Base-by-base conservation (phyloP, 2,329 filamentous ascomycete species). In the Mycocentrospora acerina region DNA sequence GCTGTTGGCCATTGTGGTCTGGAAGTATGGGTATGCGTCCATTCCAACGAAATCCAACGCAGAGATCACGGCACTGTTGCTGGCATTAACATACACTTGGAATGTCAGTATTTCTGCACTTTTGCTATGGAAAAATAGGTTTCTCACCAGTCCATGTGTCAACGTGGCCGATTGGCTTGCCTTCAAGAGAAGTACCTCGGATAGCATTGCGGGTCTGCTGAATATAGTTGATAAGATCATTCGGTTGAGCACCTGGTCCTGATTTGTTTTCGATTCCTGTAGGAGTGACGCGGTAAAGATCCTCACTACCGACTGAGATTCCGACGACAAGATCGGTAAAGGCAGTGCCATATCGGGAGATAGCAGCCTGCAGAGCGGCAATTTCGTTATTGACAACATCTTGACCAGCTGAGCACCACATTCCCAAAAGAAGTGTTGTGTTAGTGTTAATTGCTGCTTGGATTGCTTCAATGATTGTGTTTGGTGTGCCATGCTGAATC, bases 131-230 rank as follows among this genome's bases (percentile, higher is more conserved):
- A n/a, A n/a, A n/a, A n/a, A n/a, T n/a, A n/a, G n/a, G n/a, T n/a
- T n/a, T n/a, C n/a, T n/a, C n/a, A n/a, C n/a, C 65, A 12, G 84
- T 89, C 88, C 88, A 95, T 35, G 90, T 94, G 64, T 95, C 90
- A 62, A 95, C 89, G 69, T 95, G 90, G 35, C 89, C 89, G 44
- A 95, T 74, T 13, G 80, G 74, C 30, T 73, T 77, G 16, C 70
- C 69, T 25, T 76, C 70, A 16, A 86, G 71, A 32, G 71, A 61
- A 11, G 86, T 89, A 43, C 79, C 79, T 18, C 77, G 60, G 59
- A 94, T 79, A 45, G 79, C 74, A 18, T 73, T 66, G 47, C 82
- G 81, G 43, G 87, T 82, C 62, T 85, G 73, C 42, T 75, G 67
- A 73, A 95, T 88, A 71, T 90, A 93, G 41, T 71, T 66, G 56